phyloP scores from a whole-genome alignment of 2,329 filamentous ascomycete species.

The Calonectria leucothoes region DNA sequence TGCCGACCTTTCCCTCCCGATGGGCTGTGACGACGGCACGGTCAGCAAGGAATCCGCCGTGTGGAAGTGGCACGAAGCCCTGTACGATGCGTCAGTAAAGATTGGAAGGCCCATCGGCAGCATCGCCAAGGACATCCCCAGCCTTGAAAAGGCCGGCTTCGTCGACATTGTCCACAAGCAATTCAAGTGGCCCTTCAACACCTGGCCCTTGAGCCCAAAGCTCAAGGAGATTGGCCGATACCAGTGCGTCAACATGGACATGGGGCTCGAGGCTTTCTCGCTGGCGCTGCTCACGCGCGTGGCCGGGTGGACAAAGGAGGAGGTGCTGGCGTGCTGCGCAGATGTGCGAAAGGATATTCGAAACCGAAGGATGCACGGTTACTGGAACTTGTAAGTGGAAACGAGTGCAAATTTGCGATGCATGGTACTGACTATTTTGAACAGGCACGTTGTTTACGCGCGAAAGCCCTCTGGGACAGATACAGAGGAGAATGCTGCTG shows the following conservation, averaged over 20 bases:
- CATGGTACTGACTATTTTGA: background rate
- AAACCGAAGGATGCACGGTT: slow-evolving; percentile 42
- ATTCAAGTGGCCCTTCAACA: slow-evolving; percentile 59
- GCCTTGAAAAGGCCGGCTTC: slow-evolving; percentile 63
- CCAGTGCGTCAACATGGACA: slow-evolving; percentile 37
- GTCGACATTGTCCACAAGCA: slow-evolving; percentile 57
- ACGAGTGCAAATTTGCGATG: no score
- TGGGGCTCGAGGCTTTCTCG: slow-evolving; percentile 42
- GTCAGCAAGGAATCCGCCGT: slow-evolving; percentile 29
- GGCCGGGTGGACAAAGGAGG: slow-evolving; percentile 39
- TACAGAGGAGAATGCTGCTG: background rate
- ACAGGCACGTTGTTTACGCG: slow-evolving; percentile 26
- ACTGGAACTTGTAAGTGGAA: slow-evolving; percentile 37
- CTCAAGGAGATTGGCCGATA: slow-evolving; percentile 59
- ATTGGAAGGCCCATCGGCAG: slow-evolving; percentile 41
- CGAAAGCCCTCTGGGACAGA: slow-evolving; percentile 10
- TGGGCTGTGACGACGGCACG: slow-evolving; percentile 36
- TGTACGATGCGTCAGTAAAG: slow-evolving; percentile 40
- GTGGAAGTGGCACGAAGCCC: slow-evolving; percentile 39
- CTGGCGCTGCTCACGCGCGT: slow-evolving; percentile 42
- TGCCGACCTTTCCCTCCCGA: slow-evolving; percentile 29
- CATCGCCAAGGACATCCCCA: slow-evolving; percentile 37
- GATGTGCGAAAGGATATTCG: slow-evolving; percentile 40
- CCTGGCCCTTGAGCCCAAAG: slow-evolving; percentile 60
- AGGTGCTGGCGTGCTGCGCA: slow-evolving; percentile 38